These are phyloP conservation scores for Gastrolobium bilobum DNA, from an alignment of 306 rosid species.

Conservation along the genomic window DNA sequence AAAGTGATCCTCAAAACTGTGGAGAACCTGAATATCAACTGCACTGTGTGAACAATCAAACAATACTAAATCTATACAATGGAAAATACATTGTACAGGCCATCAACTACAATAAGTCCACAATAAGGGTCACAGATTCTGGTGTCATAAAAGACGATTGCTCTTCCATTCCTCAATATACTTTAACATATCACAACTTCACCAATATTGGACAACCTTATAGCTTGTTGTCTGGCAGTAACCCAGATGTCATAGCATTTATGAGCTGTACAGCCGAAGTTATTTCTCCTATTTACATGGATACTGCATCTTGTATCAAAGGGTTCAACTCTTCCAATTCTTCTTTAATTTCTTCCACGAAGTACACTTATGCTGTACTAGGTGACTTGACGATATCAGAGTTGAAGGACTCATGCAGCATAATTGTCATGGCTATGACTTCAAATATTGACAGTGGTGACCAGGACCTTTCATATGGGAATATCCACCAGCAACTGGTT, in stretches of 20 bases:
- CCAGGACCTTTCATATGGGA: constrained; percentile 6
- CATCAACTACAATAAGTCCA: constrained; percentile 37
- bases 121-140: constrained; percentile 20
- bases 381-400: constrained; percentile 31
- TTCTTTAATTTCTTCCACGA: neutral
- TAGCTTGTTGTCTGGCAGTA: neutral
- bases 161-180: constrained; percentile 35
- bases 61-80: neutral
- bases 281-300: neutral
- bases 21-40: constrained; percentile 32
- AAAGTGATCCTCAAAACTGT: constrained; percentile 30
- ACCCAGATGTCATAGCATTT: constrained; percentile 30
- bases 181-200: constrained; percentile 39
- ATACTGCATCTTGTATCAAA: constrained; percentile 27
- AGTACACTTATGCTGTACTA: constrained; percentile 13
- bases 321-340: constrained; percentile 12
- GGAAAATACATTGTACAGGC: constrained; percentile 33
- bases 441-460: neutral
- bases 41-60: constrained; percentile 21
- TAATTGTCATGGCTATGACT: constrained; percentile 2
- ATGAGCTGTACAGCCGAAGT: neutral
- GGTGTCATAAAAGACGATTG: constrained; percentile 18
- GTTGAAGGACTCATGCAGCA: constrained; percentile 35
- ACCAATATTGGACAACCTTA: constrained; percentile 33
- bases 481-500: constrained; percentile 39